Evolutionary conservation across 2,329 filamentous ascomycete genomes (phyloP).

Genomic region (Aureobasidium subglaciale): DNA sequence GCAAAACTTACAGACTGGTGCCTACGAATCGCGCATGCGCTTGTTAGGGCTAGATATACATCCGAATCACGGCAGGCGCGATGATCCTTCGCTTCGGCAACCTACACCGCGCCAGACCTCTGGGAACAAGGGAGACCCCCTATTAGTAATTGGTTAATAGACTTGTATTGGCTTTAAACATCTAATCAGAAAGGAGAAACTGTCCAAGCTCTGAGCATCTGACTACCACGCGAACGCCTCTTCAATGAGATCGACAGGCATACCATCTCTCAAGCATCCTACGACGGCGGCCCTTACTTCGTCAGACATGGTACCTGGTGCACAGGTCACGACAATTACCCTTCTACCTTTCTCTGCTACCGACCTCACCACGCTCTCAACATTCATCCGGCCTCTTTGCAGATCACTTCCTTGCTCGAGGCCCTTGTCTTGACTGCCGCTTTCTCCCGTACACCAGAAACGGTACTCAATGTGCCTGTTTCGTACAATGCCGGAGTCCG

Average conservation of each 20-base stretch:
- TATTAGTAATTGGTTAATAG: too few species aligned
- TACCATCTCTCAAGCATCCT: constrained; percentile 16
- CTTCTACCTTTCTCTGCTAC: constrained; percentile 23
- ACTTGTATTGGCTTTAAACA: too few species aligned
- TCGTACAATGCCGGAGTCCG: constrained; percentile 19
- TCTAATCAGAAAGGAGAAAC: too few species aligned
- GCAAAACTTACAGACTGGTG: too few species aligned
- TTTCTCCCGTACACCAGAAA: not conserved
- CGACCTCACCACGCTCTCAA: constrained; percentile 21
- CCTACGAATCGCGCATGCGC: too few species aligned
- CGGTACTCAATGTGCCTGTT: constrained; percentile 15
- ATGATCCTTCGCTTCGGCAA: too few species aligned
- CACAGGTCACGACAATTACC: constrained; percentile 36
- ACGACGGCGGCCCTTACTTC: constrained; percentile 31
- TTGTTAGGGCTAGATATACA: not conserved
- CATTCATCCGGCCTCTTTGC: not conserved
- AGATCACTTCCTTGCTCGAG: constrained; percentile 25
- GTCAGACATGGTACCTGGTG: constrained; percentile 37
- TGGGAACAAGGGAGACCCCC: not conserved
- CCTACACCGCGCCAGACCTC: too few species aligned
- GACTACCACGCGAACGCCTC: constrained; percentile 22
- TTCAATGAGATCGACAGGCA: constrained; percentile 17
- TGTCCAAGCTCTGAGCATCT: too few species aligned
- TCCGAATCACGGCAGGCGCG: too few species aligned
- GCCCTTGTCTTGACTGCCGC: constrained; percentile 26